These are phyloP conservation scores for Ascochyta fabae DNA, from an alignment of 2,329 filamentous ascomycete genomes.

Conservation along the genomic window DNA sequence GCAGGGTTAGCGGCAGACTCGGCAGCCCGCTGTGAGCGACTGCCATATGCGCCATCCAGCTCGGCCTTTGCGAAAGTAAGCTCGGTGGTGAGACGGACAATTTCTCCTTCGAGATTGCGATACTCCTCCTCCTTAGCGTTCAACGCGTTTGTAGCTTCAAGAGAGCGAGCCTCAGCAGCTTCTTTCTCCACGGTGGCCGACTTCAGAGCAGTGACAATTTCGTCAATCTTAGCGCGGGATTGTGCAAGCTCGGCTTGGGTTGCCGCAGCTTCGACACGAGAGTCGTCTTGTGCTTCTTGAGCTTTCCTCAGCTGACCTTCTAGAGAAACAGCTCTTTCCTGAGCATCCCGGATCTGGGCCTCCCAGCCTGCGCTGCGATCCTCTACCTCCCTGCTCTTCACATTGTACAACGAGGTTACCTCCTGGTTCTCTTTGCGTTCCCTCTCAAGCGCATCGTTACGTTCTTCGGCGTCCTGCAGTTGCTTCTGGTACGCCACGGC, in stretches of 20 bases:
- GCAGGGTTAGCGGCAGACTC: conserved; percentile 64
- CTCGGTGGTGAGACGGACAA: conserved; percentile 73
- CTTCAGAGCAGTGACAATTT: conserved; percentile 33
- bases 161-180: conserved; percentile 39
- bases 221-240: conserved; percentile 41
- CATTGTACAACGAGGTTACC: conserved; percentile 28
- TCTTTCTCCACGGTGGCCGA: conserved; percentile 40
- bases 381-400: conserved; percentile 29
- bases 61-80: conserved; percentile 90
- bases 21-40: conserved; percentile 71
- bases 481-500: conserved; percentile 41
- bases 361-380: conserved; percentile 39
- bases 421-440: conserved; percentile 42
- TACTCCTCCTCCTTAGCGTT: conserved; percentile 47
- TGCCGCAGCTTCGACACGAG: conserved; percentile 42
- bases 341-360: conserved; percentile 40
- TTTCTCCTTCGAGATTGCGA: conserved; percentile 62
- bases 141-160: conserved; percentile 37
- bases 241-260: conserved; percentile 47
- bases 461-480: conserved; percentile 35
- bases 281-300: conserved; percentile 40
- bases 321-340: conserved; percentile 42
- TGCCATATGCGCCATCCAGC: conserved; percentile 92
- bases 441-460: conserved; percentile 35
- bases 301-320: conserved; percentile 43